Conservation (phyloP, 192 early-diverging fungal genomes). For the Gaertneriomyces semiglobifer region DNA sequence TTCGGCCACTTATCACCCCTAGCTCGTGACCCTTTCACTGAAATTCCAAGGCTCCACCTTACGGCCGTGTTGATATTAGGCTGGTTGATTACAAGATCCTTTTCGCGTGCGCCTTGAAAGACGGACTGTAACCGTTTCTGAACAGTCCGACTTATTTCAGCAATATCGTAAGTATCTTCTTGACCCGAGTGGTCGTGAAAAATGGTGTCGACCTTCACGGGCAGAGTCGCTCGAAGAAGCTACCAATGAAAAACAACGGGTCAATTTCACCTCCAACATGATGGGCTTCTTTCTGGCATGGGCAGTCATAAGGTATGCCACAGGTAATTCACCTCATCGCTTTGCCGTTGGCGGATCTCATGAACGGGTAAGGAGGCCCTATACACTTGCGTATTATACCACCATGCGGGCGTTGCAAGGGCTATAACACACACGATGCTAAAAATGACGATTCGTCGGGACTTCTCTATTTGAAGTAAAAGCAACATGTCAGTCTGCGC, state of each 20-base stretch:
- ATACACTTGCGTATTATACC: slow-evolving; percentile 75
- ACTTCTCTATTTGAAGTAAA: no score
- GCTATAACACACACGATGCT: slow-evolving; percentile 57
- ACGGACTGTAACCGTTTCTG: not conserved
- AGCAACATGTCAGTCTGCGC: no score
- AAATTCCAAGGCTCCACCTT: not conserved
- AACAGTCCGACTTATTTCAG: not conserved
- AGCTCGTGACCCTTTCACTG: not conserved
- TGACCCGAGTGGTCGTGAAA: not conserved
- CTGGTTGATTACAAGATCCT: not conserved
- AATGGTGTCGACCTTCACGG: slow-evolving; percentile 7
- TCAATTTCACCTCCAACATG: no score
- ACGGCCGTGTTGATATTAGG: not conserved
- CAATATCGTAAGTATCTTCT: not conserved
- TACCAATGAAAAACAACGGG: not conserved
- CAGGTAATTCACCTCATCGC: slow-evolving; percentile 14
- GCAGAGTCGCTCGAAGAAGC: not conserved
- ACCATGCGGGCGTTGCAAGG: slow-evolving; percentile 73
- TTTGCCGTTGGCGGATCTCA: slow-evolving; percentile 57
- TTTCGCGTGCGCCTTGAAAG: not conserved
- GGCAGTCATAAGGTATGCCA: not conserved
- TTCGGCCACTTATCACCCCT: not conserved
- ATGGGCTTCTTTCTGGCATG: not conserved
- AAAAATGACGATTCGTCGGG: no score
- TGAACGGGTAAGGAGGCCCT: slow-evolving; percentile 67